Evolutionary conservation across 306 rosid genomes (phyloP), one percentile per base, ranked within the genome.

Genomic region (Lablab purpureus): DNA sequence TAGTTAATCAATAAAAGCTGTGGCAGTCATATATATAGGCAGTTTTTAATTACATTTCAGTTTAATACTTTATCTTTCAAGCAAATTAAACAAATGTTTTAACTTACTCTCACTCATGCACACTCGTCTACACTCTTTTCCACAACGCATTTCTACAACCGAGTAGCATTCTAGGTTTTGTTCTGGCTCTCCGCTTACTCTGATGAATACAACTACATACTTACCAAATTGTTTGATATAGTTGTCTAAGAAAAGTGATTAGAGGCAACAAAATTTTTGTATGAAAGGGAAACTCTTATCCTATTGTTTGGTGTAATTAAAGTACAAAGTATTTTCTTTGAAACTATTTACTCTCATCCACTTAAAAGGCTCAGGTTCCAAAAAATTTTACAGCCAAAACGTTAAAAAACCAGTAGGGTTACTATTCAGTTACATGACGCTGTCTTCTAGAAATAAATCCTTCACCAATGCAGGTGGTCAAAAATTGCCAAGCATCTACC

Each of bases 401-500:
- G 15, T 7, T 40, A 71, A 51, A 71, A 52, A 18, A 37, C 37
- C 60, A 49, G 15, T 47, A 27, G 4, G 30, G 62, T 47, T n/a
- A 47, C 58, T 68, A 46, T 67, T 40, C 13, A 5, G 51, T 67
- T 66, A 67, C 50, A 23, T 67, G 72, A 19, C 55, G 43, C 21
- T 67, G 19, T 67, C 28, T 50, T 65, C 14, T 4, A 70, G 52
- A 50, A 65, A 65, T 65, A 50, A 77, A 77, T 67, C 22, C 52
- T 66, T 77, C 65, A 69, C 36, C 50, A 62, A 46, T 67, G 54
- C 85, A 93, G 98, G 94, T 93, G 98, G 98, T 91, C 98, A 30
- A 93, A 89, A 88, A 91, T 93, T 11, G 98, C 98, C 5, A 93
- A 90, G 82, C 94, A 93, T 77, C 80, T 93, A 14, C 98, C 98